Evolutionary conservation across 1,139 yeast species (phyloP).

Genomic region (Candida sanyaensis): DNA sequence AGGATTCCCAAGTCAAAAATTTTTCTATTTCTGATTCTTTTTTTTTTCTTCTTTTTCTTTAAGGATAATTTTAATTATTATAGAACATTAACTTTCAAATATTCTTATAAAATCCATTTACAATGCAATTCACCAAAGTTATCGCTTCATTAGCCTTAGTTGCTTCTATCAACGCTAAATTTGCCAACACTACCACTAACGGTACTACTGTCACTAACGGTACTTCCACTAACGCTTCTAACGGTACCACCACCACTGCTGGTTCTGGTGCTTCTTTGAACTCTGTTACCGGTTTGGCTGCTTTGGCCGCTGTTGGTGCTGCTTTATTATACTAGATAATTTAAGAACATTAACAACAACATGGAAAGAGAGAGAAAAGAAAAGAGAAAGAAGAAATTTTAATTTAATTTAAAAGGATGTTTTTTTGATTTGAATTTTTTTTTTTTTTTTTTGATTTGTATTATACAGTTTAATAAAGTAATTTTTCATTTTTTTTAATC

Average conservation of each 20-base stretch:
- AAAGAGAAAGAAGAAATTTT: too few relatives aligned
- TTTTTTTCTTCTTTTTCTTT: slow-evolving; percentile 1
- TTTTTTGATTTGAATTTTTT: neutral
- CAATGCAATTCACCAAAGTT: slow-evolving; percentile 15
- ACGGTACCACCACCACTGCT: slow-evolving; percentile 10
- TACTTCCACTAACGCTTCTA: slow-evolving; percentile 10
- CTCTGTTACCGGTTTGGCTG: slow-evolving; percentile 54
- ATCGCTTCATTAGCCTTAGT: slow-evolving; percentile 15
- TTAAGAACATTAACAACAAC: too few relatives aligned
- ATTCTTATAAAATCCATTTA: neutral
- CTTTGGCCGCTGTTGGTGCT: slow-evolving; percentile 74
- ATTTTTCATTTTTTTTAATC: too few relatives aligned
- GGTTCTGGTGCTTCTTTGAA: slow-evolving; percentile 8
- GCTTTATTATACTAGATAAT: slow-evolving; percentile 15
- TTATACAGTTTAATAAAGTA: slow-evolving; percentile 7
- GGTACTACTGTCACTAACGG: slow-evolving; percentile 5
- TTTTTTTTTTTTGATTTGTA: too few relatives aligned
- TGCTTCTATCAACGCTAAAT: slow-evolving; percentile 15
- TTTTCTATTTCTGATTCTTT: slow-evolving; percentile 2
- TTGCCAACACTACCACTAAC: slow-evolving; percentile 11
- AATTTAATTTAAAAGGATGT: neutral
- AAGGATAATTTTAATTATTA: slow-evolving; percentile 5
- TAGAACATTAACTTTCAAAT: neutral
- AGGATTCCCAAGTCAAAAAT: slow-evolving; percentile 1
- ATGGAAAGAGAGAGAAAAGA: too few relatives aligned